Conservation (phyloP, 2,329 filamentous ascomycete species). For the Triangularia verruculosa region DNA sequence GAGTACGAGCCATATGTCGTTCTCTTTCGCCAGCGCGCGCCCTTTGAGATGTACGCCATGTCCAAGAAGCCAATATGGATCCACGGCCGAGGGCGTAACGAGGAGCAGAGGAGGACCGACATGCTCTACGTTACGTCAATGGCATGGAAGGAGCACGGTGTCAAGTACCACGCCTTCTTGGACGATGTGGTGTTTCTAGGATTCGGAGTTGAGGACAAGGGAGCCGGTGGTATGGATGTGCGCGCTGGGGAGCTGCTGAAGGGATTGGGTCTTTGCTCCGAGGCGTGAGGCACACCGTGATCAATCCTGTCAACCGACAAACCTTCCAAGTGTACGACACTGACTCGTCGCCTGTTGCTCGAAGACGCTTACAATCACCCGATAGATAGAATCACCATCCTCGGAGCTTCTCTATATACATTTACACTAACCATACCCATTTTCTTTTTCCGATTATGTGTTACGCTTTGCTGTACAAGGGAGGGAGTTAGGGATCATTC, state of each 20-base stretch:
- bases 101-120: conserved; percentile 41
- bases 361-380: not conserved
- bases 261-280: conserved; percentile 35
- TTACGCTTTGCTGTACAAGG: not conserved
- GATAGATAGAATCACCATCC: not conserved
- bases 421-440: not conserved
- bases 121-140: conserved; percentile 59
- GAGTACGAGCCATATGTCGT: conserved; percentile 56
- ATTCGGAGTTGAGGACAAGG: conserved; percentile 55
- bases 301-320: not conserved
- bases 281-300: not conserved
- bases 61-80: conserved; percentile 54
- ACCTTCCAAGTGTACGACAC: not conserved
- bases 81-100: conserved; percentile 41
- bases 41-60: conserved; percentile 50
- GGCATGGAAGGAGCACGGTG: conserved; percentile 48
- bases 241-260: conserved; percentile 46
- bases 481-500: not conserved
- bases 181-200: conserved; percentile 54
- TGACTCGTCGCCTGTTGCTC: not conserved
- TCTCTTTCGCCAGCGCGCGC: conserved; percentile 46
- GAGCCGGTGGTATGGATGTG: conserved; percentile 50
- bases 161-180: conserved; percentile 53
- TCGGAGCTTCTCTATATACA: not conserved
- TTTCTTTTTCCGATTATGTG: not conserved